Evolutionary conservation across 2,329 filamentous ascomycete genomes (phyloP).

Genomic region (Didymella lethalis): DNA sequence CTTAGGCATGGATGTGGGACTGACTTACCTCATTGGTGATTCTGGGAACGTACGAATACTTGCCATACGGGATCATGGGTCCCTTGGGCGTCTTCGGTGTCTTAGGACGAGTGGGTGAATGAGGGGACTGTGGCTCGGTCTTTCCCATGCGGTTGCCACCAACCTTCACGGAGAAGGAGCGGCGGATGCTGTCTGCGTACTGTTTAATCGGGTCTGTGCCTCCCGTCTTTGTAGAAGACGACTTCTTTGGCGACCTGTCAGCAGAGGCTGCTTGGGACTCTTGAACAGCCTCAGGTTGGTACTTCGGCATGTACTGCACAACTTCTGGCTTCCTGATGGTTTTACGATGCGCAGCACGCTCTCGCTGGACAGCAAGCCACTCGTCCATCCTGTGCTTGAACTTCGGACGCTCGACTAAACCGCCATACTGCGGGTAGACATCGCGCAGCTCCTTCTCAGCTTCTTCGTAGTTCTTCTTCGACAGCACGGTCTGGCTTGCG

Average conservation of each 20-base stretch:
- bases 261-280: slow-evolving; percentile 1
- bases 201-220: slow-evolving; percentile 31
- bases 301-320: slow-evolving; percentile 13
- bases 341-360: slow-evolving; percentile 29
- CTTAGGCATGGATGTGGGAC: neutral
- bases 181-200: slow-evolving; percentile 28
- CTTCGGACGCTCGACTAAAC: slow-evolving; percentile 42
- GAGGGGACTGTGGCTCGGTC: slow-evolving; percentile 3
- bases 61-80: slow-evolving; percentile 5
- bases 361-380: slow-evolving; percentile 40
- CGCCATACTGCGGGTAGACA: slow-evolving; percentile 43
- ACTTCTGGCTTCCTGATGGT: slow-evolving; percentile 18
- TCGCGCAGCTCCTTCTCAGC: slow-evolving; percentile 40
- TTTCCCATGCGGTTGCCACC: slow-evolving; percentile 6
- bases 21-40: slow-evolving; percentile 14
- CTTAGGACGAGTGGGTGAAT: neutral
- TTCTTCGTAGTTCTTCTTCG: slow-evolving; percentile 35
- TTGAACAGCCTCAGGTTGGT: slow-evolving; percentile 18
- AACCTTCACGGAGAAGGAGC: slow-evolving; percentile 26
- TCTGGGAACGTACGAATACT: slow-evolving; percentile 10
- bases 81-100: slow-evolving; percentile 5
- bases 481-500: slow-evolving; percentile 16
- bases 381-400: slow-evolving; percentile 38
- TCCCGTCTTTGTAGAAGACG: neutral
- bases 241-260: neutral